These are phyloP conservation scores for Moniliophthora roreri DNA, from an alignment of 1,284 basidiomycete genomes.

Conservation along the genomic window DNA sequence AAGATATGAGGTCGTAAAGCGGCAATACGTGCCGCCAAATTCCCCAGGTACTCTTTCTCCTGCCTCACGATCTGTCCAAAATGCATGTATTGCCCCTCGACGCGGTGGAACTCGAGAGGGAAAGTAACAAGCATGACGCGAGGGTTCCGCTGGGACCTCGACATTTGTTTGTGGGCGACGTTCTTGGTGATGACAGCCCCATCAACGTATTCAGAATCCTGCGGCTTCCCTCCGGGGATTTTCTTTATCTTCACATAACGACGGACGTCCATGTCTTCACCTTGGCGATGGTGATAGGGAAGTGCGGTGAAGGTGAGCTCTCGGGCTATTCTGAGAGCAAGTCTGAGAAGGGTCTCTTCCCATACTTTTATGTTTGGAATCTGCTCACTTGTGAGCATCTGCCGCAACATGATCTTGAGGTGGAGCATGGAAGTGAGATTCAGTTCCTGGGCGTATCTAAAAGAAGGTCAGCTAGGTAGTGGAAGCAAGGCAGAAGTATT, in stretches of 20 bases:
- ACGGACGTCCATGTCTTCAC: constrained; percentile 93
- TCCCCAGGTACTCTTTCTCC: constrained; percentile 92
- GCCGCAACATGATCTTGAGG: constrained; percentile 84
- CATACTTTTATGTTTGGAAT: constrained; percentile 82
- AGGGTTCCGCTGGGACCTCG: constrained; percentile 70
- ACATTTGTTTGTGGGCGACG: constrained; percentile 92
- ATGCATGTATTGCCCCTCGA: constrained; percentile 93
- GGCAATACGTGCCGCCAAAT: constrained; percentile 87
- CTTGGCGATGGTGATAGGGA: constrained; percentile 72
- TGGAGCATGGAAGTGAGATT: constrained; percentile 85
- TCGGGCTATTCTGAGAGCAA: constrained; percentile 78
- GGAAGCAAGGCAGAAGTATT: background rate
- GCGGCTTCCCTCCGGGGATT: constrained; percentile 90
- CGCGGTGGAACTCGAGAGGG: constrained; percentile 92
- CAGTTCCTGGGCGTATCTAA: constrained; percentile 77
- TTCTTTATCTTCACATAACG: constrained; percentile 99
- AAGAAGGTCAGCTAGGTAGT: constrained; percentile 9
- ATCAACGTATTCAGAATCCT: constrained; percentile 95
- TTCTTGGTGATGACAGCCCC: constrained; percentile 99
- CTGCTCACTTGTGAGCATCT: constrained; percentile 77
- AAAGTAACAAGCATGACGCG: constrained; percentile 96
- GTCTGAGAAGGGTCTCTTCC: constrained; percentile 79
- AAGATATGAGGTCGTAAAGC: constrained; percentile 92
- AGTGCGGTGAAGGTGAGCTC: constrained; percentile 76
- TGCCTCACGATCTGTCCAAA: constrained; percentile 92